These are phyloP conservation scores for Vigna mungo DNA, from an alignment of 306 rosid genomes.

Conservation along the genomic window DNA sequence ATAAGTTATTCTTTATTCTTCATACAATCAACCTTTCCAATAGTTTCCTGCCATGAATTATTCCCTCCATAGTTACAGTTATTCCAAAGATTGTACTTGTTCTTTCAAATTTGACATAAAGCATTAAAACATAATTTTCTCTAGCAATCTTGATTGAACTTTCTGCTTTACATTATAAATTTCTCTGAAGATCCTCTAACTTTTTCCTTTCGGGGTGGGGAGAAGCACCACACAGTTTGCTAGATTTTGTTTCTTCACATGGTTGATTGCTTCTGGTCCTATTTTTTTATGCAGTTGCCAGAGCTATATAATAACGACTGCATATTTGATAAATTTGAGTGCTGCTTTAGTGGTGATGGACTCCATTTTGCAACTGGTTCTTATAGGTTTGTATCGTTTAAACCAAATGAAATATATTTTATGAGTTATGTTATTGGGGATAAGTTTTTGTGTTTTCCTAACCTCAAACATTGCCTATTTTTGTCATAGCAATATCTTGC, in stretches of 20 bases:
- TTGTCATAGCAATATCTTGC: constrained; percentile 63
- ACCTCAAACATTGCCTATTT: constrained; percentile 20
- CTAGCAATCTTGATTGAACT: neutral
- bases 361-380: constrained; percentile 75
- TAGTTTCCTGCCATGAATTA: neutral
- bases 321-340: constrained; percentile 74
- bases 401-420: constrained; percentile 27
- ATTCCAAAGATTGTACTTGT: too few species aligned
- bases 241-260: constrained; percentile 8
- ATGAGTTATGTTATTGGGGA: neutral
- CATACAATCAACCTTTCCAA: neutral
- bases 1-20: neutral
- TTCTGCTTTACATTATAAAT: neutral
- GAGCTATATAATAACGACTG: constrained; percentile 66
- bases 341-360: constrained; percentile 72
- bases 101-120: neutral
- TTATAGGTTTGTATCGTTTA: constrained; percentile 56
- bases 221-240: neutral
- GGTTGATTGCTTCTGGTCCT: constrained; percentile 23
- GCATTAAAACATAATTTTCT: neutral
- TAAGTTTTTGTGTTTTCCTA: neutral
- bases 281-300: constrained; percentile 52
- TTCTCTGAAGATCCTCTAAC: neutral
- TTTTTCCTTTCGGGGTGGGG: neutral
- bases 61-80: neutral